Conservation (phyloP, 306 rosid genomes). For the Malus fusca region DNA sequence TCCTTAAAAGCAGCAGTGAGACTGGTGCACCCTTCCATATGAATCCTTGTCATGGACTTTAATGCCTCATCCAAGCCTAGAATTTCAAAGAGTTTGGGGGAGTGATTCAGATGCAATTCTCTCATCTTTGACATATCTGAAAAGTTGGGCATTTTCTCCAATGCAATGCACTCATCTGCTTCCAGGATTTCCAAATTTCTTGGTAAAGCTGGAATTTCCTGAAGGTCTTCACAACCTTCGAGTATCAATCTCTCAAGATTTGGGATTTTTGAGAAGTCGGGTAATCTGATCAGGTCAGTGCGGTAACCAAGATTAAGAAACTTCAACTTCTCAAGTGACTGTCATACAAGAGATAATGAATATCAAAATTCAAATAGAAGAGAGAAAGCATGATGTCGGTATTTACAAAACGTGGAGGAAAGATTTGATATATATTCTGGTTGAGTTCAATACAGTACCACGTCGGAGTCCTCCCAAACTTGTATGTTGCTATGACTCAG, state of each 20-base stretch:
- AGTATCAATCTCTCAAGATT: background rate
- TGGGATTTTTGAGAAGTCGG: too few relatives aligned
- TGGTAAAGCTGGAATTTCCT: background rate
- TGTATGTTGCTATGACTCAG: conserved; percentile 17
- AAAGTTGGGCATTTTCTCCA: background rate
- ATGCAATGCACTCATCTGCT: background rate
- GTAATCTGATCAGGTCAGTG: too few relatives aligned
- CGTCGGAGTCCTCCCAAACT: conserved; percentile 18
- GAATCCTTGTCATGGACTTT: too few relatives aligned
- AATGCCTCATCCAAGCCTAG: too few relatives aligned
- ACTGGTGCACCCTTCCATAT: too few relatives aligned
- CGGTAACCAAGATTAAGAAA: too few relatives aligned
- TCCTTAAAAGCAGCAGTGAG: too few relatives aligned
- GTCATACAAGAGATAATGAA: background rate
- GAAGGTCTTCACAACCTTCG: background rate
- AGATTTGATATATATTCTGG: too few relatives aligned
- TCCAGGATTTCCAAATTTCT: background rate
- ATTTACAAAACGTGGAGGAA: background rate
- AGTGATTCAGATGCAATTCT: too few relatives aligned
- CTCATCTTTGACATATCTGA: too few relatives aligned
- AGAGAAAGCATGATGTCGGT: background rate
- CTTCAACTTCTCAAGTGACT: background rate
- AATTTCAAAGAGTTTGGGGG: too few relatives aligned
- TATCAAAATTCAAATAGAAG: background rate
- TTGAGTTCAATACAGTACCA: conserved; percentile 16